Base-by-base conservation (phyloP, 768 basidiomycete species). In the Leccinum barrowsii region DNA sequence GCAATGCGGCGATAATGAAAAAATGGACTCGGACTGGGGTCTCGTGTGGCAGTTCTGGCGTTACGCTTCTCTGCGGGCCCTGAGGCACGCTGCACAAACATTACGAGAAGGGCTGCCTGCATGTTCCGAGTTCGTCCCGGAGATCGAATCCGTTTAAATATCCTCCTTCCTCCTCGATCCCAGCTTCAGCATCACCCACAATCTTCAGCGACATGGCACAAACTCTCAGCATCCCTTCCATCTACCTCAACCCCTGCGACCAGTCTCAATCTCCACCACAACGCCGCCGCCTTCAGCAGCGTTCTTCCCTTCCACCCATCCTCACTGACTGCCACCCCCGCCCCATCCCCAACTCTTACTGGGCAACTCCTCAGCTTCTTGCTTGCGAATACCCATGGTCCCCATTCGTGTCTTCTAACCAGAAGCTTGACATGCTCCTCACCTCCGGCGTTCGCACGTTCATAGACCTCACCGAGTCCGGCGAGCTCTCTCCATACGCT, bases 361-460 rank as follows among this genome's bases (percentile, higher is more conserved):
- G 90, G 90, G 89, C 88, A 0, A 90, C 88, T 0, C 79, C 85
- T 0, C 73, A 78, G 11, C 80, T 92, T 35, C 78, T 90, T 55
- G 90, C 89, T 0, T 90, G 88, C 80, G 90, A 92, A 67, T 91
- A 90, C 71, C 89, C 89, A 1, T 92, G 86, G 84, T 75, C 82
- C 17, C 87, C 86, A 4, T 80, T 78, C 59, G 76, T 80, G 70
- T 53, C 61, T 0, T 74, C 76, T 59, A 78, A 77, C 55, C 86
- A 87, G 60, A 90, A 92, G 66, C 80, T 92, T 61, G 88, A 90
- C 74, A 82, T 83, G 0, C 78, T 92, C 52, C 82, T 92, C 24
- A 74, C 74, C 10, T 83, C 87, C 1, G 89, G 89, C 50, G 85
- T 90, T 7, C 85, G 87, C 59, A 90, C 89, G 5, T 91, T 91